Evolutionary conservation across 169 alveolate species (phyloP), one percentile per base, ranked within the genome.

Genomic region (Theileria sp.): DNA sequence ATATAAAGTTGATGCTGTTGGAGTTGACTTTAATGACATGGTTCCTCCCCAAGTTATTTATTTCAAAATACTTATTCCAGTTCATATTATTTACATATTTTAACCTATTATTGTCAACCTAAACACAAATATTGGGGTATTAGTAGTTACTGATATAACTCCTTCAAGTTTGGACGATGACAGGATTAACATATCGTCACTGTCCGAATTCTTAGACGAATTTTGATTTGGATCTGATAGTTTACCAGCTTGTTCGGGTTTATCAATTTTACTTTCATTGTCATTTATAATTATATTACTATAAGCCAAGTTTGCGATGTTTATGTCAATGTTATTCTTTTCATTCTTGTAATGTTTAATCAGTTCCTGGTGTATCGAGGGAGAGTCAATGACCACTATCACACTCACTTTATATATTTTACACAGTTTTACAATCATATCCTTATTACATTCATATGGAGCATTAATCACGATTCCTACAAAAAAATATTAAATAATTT

Each of bases 381-480:
- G 94, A 65, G 92, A 88, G 54, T 94, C 97, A 51, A 94, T 92
- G 50, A 94, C 96, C 23, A 93, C 81, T 1, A 94, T 91, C 34
- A 91, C 77, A 32, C 93, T 92, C 23, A 94, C 87, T 30, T 84
- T 84, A 81, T 88, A 94, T 56, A 92, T 89, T 2, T 93, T 92
- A 26, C 91, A 90, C 30, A 94, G 88, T 44, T 89, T 92, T 17
- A 78, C 49, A 17, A 94, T 65, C 62, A 87, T 82, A n/a, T 92
- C 90, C 44, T 78, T 72, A 13, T 87, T 86, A 10, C 96, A 92
- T 44, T 91, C 94, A 38, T 88, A 91, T n/a, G 97, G 97, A 6
- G 96, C 97, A 81, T 92, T 94, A 26, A 94, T 80, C 8, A 94
- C 87, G 75, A 94, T 82, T 28, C 97, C 96, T 49, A 93, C 81